phyloP scores from a whole-genome alignment of 2,329 filamentous ascomycete genomes.

The Eurotiales sp. region DNA sequence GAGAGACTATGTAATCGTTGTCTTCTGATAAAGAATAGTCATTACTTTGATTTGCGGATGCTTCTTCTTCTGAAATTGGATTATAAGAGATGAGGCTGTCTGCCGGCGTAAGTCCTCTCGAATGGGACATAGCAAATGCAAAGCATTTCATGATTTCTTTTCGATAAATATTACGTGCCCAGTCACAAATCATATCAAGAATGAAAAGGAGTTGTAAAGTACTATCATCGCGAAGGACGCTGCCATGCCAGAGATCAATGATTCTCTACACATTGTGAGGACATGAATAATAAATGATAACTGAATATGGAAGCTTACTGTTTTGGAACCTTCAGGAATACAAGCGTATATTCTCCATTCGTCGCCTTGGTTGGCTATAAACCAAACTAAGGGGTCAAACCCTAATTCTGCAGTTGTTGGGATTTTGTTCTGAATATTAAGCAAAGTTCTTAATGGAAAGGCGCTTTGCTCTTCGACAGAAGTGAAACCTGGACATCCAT shows the following conservation, averaged over 20 bases:
- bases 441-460: constrained; percentile 21
- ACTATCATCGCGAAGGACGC: constrained; percentile 18
- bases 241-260: constrained; percentile 23
- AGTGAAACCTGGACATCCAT: constrained; percentile 16
- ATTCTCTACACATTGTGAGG: constrained; percentile 16
- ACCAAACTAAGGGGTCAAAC: constrained; percentile 18
- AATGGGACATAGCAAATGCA: not conserved
- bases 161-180: constrained; percentile 25
- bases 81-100: constrained; percentile 1
- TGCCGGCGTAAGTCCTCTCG: not conserved
- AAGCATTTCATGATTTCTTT: constrained; percentile 12
- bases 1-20: not conserved
- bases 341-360: constrained; percentile 20
- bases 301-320: constrained; percentile 2
- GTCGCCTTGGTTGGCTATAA: constrained; percentile 17
- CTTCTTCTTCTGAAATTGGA: not conserved
- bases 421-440: constrained; percentile 21
- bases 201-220: constrained; percentile 26
- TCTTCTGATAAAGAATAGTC: not conserved
- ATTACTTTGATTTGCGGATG: not conserved
- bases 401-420: not conserved
- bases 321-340: constrained; percentile 11
- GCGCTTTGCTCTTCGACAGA: constrained; percentile 22
- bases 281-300: not conserved
- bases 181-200: constrained; percentile 25